Evolutionary conservation across 2,329 filamentous ascomycete genomes (phyloP), one percentile per base, ranked within the genome.

Genomic region (Ploettnerulaceae sp.): DNA sequence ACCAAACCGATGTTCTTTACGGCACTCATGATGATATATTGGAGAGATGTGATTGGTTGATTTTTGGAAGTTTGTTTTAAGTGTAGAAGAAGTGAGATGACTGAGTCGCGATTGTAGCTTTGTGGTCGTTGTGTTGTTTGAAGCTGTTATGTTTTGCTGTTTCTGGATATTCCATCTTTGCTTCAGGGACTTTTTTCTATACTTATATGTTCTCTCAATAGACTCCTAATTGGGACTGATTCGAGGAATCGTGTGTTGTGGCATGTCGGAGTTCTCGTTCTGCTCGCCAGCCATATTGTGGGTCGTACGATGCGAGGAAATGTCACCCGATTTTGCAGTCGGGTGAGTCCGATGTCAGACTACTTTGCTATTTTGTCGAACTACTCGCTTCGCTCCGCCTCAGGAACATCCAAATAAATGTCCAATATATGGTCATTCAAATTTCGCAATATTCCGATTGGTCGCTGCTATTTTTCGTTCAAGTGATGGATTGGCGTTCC

Each of bases 1-100:
- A 52, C 36, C 8, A 57, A 24, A 26, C 47, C 42, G 5, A 51
- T 18, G n/a, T 48, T 53, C 18, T 43, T 49, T 12, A 39, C 43
- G 22, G 29, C 35, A 7, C 26, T 36, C 47, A 45, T 45, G 38
- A 31, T 41, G n/a, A n/a, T n/a, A n/a, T n/a, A n/a, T n/a, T n/a
- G n/a, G n/a, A n/a, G n/a, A n/a, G 14, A 6, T 41, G 28, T 15
- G 15, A 11, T 32, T 35, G 5, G 18, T 15, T 18, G 5, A 12
- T 14, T n/a, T 32, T 46, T 18, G 28, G 28, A 20, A 31, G 5
- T n/a, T 31, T 4, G 11, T 4, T 31, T 9, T 4, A 31, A 31
- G 9, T 12, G 28, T n/a, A n/a, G 28, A 2, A 4, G 7, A 9
- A 31, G 12, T 31, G 28, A 8, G n/a, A n/a, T n/a, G n/a, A n/a